Conservation (phyloP, 768 basidiomycete genomes). For the Tubosaeta sp. region DNA sequence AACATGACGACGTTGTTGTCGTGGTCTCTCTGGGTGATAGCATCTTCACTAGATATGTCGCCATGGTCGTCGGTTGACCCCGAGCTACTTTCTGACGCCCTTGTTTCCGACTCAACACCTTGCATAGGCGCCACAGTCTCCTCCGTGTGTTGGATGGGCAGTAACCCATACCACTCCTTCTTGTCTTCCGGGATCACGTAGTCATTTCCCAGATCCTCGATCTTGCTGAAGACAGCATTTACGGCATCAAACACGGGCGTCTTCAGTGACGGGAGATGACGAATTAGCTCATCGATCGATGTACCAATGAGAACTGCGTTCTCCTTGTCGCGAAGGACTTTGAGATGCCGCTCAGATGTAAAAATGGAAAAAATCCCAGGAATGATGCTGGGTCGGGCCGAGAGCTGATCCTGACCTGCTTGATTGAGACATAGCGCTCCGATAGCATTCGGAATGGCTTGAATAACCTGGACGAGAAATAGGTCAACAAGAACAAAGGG, state of each 20-base stretch:
- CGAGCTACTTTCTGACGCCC: conserved; percentile 17
- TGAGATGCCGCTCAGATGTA: conserved; percentile 77
- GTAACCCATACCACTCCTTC: conserved; percentile 62
- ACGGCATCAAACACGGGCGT: conserved; percentile 73
- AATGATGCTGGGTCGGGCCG: conserved; percentile 75
- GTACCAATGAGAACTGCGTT: conserved; percentile 86
- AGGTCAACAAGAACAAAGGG: background rate
- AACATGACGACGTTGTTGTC: conserved; percentile 75
- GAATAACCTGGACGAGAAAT: conserved; percentile 59
- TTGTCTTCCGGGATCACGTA: conserved; percentile 55
- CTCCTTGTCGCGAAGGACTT: conserved; percentile 87
- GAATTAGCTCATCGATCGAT: conserved; percentile 89
- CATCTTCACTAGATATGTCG: conserved; percentile 29
- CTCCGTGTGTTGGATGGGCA: conserved; percentile 26
- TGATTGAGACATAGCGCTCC: conserved; percentile 96
- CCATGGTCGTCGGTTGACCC: conserved; percentile 17
- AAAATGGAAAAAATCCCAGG: conserved; percentile 82
- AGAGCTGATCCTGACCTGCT: conserved; percentile 76
- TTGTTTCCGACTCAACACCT: conserved; percentile 30
- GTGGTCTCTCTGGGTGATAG: conserved; percentile 45
- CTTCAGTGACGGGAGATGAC: conserved; percentile 91
- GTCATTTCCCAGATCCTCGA: conserved; percentile 67
- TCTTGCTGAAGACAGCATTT: conserved; percentile 61
- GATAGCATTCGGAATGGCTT: conserved; percentile 91
- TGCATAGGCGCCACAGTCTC: conserved; percentile 46